Evolutionary conservation across 805 yeast genomes (phyloP).

Genomic region (Wickerhamiella domercqiae): DNA sequence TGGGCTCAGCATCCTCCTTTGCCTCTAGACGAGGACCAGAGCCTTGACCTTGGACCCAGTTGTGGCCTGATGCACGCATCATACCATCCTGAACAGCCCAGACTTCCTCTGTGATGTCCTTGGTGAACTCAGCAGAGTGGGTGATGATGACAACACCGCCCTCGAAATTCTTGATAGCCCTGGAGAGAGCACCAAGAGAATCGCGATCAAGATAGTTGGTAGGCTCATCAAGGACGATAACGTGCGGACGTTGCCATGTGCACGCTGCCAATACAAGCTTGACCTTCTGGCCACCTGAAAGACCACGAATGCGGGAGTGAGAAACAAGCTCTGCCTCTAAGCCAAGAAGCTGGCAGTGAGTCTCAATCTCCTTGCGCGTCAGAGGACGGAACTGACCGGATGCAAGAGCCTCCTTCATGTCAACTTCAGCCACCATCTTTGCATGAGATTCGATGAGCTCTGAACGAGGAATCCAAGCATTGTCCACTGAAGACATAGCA

Average conservation of each 20-base stretch:
- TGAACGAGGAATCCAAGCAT: slow-evolving; percentile 99
- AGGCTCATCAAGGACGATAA: slow-evolving; percentile 99
- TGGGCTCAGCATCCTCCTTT: slow-evolving; percentile 92
- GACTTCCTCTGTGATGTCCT: slow-evolving; percentile 98
- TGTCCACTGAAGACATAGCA: slow-evolving; percentile 98
- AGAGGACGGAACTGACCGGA: slow-evolving; percentile 99
- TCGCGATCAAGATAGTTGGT: slow-evolving; percentile 98
- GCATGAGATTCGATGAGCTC: slow-evolving; percentile 93
- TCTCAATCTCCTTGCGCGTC: slow-evolving; percentile 99
- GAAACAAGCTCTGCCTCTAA: slow-evolving; percentile 97
- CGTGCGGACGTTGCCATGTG: slow-evolving; percentile 99
- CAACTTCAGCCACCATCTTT: slow-evolving; percentile 99
- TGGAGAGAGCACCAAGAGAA: slow-evolving; percentile 97
- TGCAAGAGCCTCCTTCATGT: slow-evolving; percentile 99
- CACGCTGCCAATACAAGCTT: slow-evolving; percentile 99
- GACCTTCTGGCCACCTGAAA: slow-evolving; percentile 99
- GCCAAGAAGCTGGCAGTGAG: slow-evolving; percentile 97
- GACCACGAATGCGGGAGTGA: slow-evolving; percentile 99
- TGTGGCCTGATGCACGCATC: slow-evolving; percentile 99
- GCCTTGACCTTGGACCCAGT: slow-evolving; percentile 99
- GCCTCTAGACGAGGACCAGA: slow-evolving; percentile 98
- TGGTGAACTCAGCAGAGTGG: slow-evolving; percentile 99
- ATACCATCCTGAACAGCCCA: slow-evolving; percentile 98
- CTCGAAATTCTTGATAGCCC: slow-evolving; percentile 95
- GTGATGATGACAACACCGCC: slow-evolving; percentile 99